These are phyloP conservation scores for Fusarium ambrosium DNA, from an alignment of 2,329 filamentous ascomycete genomes.

Conservation along the genomic window DNA sequence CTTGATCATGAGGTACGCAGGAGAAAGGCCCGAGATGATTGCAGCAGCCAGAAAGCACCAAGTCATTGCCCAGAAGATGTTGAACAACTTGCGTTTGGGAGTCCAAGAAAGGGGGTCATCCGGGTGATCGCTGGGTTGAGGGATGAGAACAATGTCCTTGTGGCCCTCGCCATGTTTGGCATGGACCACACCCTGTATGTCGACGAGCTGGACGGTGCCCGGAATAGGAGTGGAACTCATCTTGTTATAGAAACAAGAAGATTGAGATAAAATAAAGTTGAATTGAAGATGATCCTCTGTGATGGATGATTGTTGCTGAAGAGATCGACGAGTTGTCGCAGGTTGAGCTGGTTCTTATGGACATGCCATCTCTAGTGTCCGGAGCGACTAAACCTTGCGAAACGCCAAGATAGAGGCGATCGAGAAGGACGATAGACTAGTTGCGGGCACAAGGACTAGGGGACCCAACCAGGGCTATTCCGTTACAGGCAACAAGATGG, in stretches of 20 bases:
- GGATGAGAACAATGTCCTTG: conserved; percentile 36
- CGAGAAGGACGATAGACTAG: neutral
- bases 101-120: conserved; percentile 43
- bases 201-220: conserved; percentile 40
- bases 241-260: neutral
- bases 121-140: conserved; percentile 41
- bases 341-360: neutral
- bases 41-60: conserved; percentile 45
- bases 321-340: neutral
- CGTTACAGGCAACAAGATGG: neutral
- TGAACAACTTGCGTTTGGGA: conserved; percentile 32
- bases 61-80: conserved; percentile 41
- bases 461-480: neutral
- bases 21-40: conserved; percentile 42
- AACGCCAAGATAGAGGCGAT: neutral
- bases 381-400: neutral
- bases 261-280: neutral
- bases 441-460: neutral
- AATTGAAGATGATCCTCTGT: neutral
- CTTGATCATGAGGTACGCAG: conserved; percentile 43
- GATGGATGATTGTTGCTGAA: neutral
- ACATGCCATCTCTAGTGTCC: neutral
- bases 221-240: conserved; percentile 19
- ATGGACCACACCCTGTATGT: conserved; percentile 29
- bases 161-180: conserved; percentile 32